A percentile compares a stretch with the other conserved stretches of the same genome.
Conservation (phyloP, 441 rosid genomes). For the Populus hybrid region DNA sequence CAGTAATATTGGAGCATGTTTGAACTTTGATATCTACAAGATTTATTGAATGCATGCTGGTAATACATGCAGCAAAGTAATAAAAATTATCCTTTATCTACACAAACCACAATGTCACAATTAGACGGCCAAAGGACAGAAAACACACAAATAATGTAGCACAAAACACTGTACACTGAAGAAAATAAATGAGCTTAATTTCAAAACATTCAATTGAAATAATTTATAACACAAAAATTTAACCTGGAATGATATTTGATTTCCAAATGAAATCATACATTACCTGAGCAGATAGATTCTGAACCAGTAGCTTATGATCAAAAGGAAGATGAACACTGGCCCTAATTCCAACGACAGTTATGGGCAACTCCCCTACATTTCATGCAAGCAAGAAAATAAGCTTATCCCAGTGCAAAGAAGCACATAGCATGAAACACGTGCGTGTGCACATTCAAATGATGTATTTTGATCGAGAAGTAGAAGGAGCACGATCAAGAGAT, state of each 20-base stretch:
- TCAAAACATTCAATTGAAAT: background rate
- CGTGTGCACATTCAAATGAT: background rate
- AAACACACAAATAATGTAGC: background rate
- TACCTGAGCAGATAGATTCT: constrained; percentile 89
- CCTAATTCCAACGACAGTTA: constrained; percentile 71
- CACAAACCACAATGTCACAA: background rate
- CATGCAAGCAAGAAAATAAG: constrained; percentile 5
- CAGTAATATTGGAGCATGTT: background rate
- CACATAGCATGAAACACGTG: background rate
- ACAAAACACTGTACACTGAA: background rate
- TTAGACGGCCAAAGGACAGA: background rate
- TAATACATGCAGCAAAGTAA: background rate
- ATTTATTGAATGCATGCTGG: background rate
- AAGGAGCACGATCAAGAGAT: background rate
- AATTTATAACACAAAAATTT: background rate
- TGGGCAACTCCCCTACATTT: constrained; percentile 51
- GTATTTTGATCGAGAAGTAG: background rate
- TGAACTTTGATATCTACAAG: background rate
- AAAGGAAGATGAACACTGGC: constrained; percentile 92
- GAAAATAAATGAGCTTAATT: background rate
- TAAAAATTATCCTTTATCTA: background rate
- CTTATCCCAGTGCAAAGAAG: background rate
- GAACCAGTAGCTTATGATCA: constrained; percentile 79
- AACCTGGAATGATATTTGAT: constrained; percentile 7
- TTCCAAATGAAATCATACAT: background rate